Evolutionary conservation across 2,329 filamentous ascomycete species (phyloP).

Genomic region (Pseudogymnoascus sp.): DNA sequence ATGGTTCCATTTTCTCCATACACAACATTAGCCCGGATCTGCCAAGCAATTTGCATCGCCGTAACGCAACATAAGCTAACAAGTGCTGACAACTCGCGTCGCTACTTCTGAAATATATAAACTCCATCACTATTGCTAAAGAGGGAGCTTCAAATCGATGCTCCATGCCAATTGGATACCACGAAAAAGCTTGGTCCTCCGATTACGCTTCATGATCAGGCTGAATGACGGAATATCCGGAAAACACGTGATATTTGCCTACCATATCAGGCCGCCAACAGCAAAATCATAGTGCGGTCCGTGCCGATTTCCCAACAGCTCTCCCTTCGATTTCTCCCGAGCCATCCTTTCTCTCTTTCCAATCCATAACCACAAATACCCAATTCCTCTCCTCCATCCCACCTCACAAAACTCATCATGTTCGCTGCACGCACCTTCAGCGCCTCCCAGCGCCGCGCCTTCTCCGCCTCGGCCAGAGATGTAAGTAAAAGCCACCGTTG

Average conservation of each 20-base stretch:
- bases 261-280: not conserved
- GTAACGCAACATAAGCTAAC: not conserved
- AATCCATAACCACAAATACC: slow-evolving; percentile 13
- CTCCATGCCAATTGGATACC: not conserved
- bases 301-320: slow-evolving; percentile 9
- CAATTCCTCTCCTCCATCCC: slow-evolving; percentile 13
- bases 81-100: not conserved
- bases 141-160: not conserved
- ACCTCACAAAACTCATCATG: slow-evolving; percentile 45
- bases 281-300: slow-evolving; percentile 7
- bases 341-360: slow-evolving; percentile 10
- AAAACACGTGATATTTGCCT: not conserved
- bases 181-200: not conserved
- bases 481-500: slow-evolving; percentile 40
- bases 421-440: slow-evolving; percentile 57
- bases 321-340: slow-evolving; percentile 6
- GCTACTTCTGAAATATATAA: not conserved
- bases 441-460: slow-evolving; percentile 65
- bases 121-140: not conserved
- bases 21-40: not conserved
- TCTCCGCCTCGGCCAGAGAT: slow-evolving; percentile 71
- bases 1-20: not conserved
- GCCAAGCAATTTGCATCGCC: not conserved
- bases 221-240: slow-evolving; percentile 2
- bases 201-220: slow-evolving; percentile 5